Conservation (phyloP, 805 yeast species). For the Metschnikowia santaceciliae region DNA sequence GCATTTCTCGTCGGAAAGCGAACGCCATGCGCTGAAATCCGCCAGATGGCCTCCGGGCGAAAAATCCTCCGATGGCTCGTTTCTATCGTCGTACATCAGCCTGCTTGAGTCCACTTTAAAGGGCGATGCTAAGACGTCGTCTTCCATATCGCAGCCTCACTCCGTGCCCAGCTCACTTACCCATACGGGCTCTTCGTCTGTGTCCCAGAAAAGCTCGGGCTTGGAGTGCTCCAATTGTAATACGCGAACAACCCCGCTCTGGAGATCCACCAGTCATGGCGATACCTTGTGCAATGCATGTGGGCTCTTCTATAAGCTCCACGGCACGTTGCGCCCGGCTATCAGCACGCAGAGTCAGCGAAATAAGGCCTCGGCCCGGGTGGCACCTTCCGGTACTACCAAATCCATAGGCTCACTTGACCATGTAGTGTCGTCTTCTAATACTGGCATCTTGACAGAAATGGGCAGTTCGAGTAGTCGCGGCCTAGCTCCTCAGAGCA, state of each 20-base stretch:
- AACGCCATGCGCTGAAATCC: background rate
- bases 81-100: constrained; percentile 36
- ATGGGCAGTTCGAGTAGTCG: background rate
- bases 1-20: background rate
- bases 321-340: constrained; percentile 42
- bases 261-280: constrained; percentile 42
- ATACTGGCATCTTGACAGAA: constrained; percentile 11
- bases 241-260: constrained; percentile 42
- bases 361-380: background rate
- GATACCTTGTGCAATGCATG: constrained; percentile 45
- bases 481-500: background rate
- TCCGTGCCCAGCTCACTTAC: constrained; percentile 8
- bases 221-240: constrained; percentile 42
- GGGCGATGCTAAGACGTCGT: constrained; percentile 20
- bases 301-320: constrained; percentile 43
- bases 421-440: constrained; percentile 9
- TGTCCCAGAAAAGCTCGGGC: constrained; percentile 11
- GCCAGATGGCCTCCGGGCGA: background rate
- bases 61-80: constrained; percentile 17
- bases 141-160: constrained; percentile 1
- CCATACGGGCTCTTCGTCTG: constrained; percentile 11
- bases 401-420: constrained; percentile 4
- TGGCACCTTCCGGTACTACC: background rate
- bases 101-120: constrained; percentile 36
- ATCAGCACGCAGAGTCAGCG: constrained; percentile 15